phyloP scores from a whole-genome alignment of 805 yeast species.

The Kluyveromyces aestuarii region DNA sequence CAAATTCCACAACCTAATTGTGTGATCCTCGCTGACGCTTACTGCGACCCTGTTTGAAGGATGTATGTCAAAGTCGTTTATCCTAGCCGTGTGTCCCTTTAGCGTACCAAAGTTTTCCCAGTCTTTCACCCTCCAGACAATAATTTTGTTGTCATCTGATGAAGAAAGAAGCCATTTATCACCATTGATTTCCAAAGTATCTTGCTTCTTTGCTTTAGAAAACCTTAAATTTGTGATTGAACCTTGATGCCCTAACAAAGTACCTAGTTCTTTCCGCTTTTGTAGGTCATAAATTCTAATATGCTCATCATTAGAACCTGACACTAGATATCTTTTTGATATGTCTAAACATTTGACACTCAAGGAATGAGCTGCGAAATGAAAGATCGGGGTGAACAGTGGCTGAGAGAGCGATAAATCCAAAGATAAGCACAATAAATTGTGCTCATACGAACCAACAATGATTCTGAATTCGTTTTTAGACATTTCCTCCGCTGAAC shows the following conservation, averaged over 20 bases:
- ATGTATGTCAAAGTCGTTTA: slow-evolving; percentile 82
- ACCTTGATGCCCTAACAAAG: slow-evolving; percentile 81
- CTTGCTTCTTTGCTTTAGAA: slow-evolving; percentile 30
- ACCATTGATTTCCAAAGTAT: slow-evolving; percentile 14
- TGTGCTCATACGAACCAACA: slow-evolving; percentile 95
- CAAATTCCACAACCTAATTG: slow-evolving; percentile 85
- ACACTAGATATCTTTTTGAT: slow-evolving; percentile 76
- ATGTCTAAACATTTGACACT: slow-evolving; percentile 80
- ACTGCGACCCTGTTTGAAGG: slow-evolving; percentile 86
- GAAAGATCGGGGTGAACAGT: slow-evolving; percentile 87
- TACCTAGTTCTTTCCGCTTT: slow-evolving; percentile 88
- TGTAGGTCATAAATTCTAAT: slow-evolving; percentile 90
- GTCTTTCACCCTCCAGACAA: slow-evolving; percentile 92
- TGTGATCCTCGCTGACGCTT: slow-evolving; percentile 77
- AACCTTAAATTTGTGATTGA: slow-evolving; percentile 72
- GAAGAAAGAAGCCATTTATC: slow-evolving; percentile 83
- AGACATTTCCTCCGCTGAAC: slow-evolving; percentile 7
- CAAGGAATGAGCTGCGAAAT: slow-evolving; percentile 87
- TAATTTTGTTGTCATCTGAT: slow-evolving; percentile 81
- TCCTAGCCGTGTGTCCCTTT: slow-evolving; percentile 80
- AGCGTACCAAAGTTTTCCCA: slow-evolving; percentile 89
- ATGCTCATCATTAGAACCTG: slow-evolving; percentile 94
- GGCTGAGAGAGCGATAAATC: slow-evolving; percentile 45
- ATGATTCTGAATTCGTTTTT: slow-evolving; percentile 58
- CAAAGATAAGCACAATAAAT: slow-evolving; percentile 72